Evolutionary conservation across 2,329 filamentous ascomycete genomes (phyloP).

Genomic region (Cytospora chrysosperma): DNA sequence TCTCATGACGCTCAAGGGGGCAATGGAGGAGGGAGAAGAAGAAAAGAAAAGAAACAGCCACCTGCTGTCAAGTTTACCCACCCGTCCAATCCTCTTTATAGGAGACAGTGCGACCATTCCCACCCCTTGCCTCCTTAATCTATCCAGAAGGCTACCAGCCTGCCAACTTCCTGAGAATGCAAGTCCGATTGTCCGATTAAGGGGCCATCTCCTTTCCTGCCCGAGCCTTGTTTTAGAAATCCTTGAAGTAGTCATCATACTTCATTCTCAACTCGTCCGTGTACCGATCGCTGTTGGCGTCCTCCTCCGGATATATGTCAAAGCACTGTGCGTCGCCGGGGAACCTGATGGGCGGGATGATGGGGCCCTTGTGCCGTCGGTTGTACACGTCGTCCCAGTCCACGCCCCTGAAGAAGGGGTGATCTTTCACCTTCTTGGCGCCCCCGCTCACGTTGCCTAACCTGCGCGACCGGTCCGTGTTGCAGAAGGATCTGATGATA

Average conservation of each 20-base stretch:
- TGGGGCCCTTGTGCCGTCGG: slow-evolving; percentile 65
- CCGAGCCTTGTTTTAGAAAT: slow-evolving; percentile 53
- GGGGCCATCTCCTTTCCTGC: background rate
- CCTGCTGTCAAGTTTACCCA: background rate
- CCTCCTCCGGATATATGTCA: slow-evolving; percentile 78
- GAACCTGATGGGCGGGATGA: slow-evolving; percentile 71
- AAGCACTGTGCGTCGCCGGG: slow-evolving; percentile 78
- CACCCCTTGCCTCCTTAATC: too few relatives aligned
- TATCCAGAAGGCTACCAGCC: background rate
- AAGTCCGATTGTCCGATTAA: background rate
- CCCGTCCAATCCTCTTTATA: background rate
- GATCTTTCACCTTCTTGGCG: slow-evolving; percentile 67
- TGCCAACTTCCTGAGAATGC: background rate
- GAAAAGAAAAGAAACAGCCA: background rate
- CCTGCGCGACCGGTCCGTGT: slow-evolving; percentile 73
- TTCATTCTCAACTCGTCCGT: slow-evolving; percentile 65
- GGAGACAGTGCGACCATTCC: background rate
- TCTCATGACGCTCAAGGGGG: background rate
- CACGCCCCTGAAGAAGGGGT: slow-evolving; percentile 71
- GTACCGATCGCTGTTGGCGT: slow-evolving; percentile 63
- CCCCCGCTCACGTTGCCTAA: slow-evolving; percentile 78
- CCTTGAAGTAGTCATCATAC: slow-evolving; percentile 70
- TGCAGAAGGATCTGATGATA: slow-evolving; percentile 74
- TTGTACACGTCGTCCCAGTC: slow-evolving; percentile 73
- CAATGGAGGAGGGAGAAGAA: background rate